Evolutionary conservation across 805 yeast species (phyloP).

Genomic region (Pichia thaimueangensis): DNA sequence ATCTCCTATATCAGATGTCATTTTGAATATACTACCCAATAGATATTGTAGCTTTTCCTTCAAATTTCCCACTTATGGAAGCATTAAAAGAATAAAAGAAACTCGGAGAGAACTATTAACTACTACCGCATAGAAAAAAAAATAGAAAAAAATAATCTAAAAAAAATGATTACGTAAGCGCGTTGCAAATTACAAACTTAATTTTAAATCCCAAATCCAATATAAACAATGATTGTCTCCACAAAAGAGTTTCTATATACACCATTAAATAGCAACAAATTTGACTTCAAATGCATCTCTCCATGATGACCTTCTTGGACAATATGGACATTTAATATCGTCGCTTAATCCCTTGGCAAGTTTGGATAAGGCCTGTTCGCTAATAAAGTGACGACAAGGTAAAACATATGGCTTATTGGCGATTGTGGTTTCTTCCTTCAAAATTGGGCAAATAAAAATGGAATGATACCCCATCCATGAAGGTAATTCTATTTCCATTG

Average conservation of each 20-base stretch:
- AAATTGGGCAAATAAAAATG: slow-evolving; percentile 62
- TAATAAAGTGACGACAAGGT: slow-evolving; percentile 42
- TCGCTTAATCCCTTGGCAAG: slow-evolving; percentile 30
- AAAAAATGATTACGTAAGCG: no score
- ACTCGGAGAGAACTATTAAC: no score
- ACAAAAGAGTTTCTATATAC: no score
- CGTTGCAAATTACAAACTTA: no score
- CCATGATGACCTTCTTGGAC: slow-evolving; percentile 42
- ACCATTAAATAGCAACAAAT: slow-evolving; percentile 2
- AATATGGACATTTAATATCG: slow-evolving; percentile 60
- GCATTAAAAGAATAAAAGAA: no score
- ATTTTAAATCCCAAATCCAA: no score
- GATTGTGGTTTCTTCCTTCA: slow-evolving; percentile 55
- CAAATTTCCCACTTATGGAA: no score
- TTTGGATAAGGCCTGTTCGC: slow-evolving; percentile 45
- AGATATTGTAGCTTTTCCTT: no score
- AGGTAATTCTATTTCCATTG: slow-evolving; percentile 16
- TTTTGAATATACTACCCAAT: not conserved
- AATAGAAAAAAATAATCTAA: no score
- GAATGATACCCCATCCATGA: slow-evolving; percentile 23
- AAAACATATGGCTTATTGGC: slow-evolving; percentile 48
- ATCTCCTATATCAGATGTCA: not conserved
- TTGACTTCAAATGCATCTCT: slow-evolving; percentile 3
- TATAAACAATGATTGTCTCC: no score
- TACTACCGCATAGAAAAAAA: no score